These are phyloP conservation scores for Xylogone sp. DNA, from an alignment of 2,329 filamentous ascomycete genomes.

Conservation along the genomic window DNA sequence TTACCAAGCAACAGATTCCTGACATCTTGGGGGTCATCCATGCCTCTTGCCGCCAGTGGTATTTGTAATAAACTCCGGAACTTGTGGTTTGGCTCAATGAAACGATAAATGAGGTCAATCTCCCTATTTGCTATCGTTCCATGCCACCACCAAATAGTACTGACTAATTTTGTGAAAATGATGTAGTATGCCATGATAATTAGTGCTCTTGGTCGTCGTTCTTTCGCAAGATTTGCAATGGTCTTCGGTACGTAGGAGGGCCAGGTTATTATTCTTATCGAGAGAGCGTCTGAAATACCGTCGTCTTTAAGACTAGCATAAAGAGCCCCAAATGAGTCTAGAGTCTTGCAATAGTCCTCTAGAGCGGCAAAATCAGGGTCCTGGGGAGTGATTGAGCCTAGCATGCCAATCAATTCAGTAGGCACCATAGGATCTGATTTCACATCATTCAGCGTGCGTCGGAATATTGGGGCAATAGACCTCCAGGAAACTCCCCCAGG, in stretches of 20 bases:
- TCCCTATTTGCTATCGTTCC: slow-evolving; percentile 11
- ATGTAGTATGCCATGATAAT: slow-evolving; percentile 16
- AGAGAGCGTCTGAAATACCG: slow-evolving; percentile 15
- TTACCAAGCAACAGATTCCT: not conserved
- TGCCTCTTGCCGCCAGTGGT: slow-evolving; percentile 8
- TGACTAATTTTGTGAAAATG: slow-evolving; percentile 14
- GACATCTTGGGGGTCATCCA: slow-evolving; percentile 6
- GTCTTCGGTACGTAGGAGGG: slow-evolving; percentile 14
- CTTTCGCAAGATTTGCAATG: slow-evolving; percentile 10
- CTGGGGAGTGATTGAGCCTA: slow-evolving; percentile 14
- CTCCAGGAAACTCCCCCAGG: not conserved
- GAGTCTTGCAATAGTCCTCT: slow-evolving; percentile 16
- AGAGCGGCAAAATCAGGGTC: slow-evolving; percentile 22
- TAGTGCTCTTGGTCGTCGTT: slow-evolving; percentile 12
- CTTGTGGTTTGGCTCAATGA: slow-evolving; percentile 3
- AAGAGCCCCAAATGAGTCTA: slow-evolving; percentile 21
- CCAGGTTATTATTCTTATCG: slow-evolving; percentile 21
- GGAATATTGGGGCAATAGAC: slow-evolving; percentile 19
- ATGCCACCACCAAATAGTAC: slow-evolving; percentile 16
- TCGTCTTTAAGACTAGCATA: slow-evolving; percentile 23
- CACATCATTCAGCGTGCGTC: slow-evolving; percentile 14
- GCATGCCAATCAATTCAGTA: slow-evolving; percentile 17
- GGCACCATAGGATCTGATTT: slow-evolving; percentile 17
- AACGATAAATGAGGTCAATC: slow-evolving; percentile 8
- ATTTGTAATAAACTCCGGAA: slow-evolving; percentile 12